Evolutionary conservation across 2,329 filamentous ascomycete genomes (phyloP), one percentile per base, ranked within the genome.

Genomic region (Cercospora canescens): DNA sequence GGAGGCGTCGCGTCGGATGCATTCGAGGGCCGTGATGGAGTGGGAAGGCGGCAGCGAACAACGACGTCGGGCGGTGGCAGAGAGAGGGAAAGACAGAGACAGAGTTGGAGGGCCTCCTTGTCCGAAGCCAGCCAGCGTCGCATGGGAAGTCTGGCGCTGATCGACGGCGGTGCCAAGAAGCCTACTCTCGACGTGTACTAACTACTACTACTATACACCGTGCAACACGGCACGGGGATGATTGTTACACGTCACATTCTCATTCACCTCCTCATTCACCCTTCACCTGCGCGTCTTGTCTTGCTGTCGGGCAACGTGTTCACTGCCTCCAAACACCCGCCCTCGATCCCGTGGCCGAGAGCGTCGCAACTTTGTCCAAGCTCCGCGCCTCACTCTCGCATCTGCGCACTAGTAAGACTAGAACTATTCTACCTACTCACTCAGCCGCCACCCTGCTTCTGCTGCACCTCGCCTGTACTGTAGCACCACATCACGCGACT

Each of bases 401-500:
- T 30, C 52, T 56, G 12, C 16, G 48, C 48, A 12, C 35, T n/a
- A n/a, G n/a, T n/a, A n/a, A n/a, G n/a, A n/a, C n/a, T 55, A 30
- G 60, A 62, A 26, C 48, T 48, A 45, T n/a, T n/a, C n/a, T n/a
- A 34, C 6, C 9, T 6, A 34, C 6, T 34, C 12, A 35, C 34
- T 34, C 35, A 39, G 60, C 45, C 60, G 35, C 30, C 34, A 57
- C 35, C 57, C 41, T 45, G 41, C 41, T 24, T n/a, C 41, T 21
- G 9, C 39, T 45, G 41, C 41, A 21, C 24, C 41, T 9, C 9
- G 32, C 32, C n/a, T n/a, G 32, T 34, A 63, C 12, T 12, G 11
- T 56, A 48, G 54, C 63, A 57, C 39, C 35, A 41, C 18, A 55
- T 65, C 58, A 65, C 63, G 58, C 63, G 50, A 65, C 60, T 32